Evolutionary conservation across 257 asterid species (phyloP).

Genomic region (Fraxinus excelsior): DNA sequence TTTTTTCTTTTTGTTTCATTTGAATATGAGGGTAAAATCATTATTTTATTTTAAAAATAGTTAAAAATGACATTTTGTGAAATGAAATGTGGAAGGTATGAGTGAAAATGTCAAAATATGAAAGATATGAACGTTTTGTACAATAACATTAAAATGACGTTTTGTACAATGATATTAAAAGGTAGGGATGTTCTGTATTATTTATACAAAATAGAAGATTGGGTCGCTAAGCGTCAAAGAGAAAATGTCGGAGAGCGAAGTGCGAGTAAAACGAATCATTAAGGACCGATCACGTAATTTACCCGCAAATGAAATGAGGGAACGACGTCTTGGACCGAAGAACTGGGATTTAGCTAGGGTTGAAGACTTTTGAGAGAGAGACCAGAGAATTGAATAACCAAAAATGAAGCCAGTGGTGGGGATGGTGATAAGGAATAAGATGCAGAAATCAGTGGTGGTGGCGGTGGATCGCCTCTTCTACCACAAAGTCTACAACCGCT

Average conservation of each 20-base stretch:
- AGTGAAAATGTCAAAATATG: no score
- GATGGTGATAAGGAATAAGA: slow-evolving; percentile 74
- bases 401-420: slow-evolving; percentile 85
- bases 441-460: slow-evolving; percentile 94
- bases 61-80: no score
- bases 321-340: slow-evolving; percentile 19
- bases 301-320: neutral
- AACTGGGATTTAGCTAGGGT: slow-evolving; percentile 27
- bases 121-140: no score
- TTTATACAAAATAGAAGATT: neutral
- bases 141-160: no score
- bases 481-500: slow-evolving; percentile 76
- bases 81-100: no score
- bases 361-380: slow-evolving; percentile 1
- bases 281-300: neutral
- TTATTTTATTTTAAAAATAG: no score
- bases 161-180: no score
- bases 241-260: neutral
- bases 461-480: slow-evolving; percentile 86
- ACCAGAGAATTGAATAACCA: slow-evolving; percentile 3
- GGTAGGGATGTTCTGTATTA: no score
- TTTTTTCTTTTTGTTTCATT: no score
- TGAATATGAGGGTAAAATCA: no score
- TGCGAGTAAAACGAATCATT: neutral
- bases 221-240: neutral